phyloP scores from a whole-genome alignment of 768 basidiomycete genomes.

The Collybia nuda region DNA sequence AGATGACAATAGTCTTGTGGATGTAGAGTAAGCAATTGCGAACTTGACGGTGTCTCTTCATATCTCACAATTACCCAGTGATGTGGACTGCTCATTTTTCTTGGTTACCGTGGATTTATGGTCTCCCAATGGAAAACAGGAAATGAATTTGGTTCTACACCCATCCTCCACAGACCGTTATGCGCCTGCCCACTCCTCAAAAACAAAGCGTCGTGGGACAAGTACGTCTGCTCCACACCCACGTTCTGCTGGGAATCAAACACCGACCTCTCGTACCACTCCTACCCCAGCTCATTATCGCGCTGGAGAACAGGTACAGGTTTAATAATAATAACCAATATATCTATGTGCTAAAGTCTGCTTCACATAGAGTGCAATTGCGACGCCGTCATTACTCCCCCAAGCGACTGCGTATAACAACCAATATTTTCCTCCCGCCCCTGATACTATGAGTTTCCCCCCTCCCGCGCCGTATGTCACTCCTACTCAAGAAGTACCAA shows the following conservation, averaged over 20 bases:
- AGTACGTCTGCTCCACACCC: constrained; percentile 32
- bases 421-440: constrained; percentile 45
- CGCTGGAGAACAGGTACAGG: constrained; percentile 47
- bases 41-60: constrained; percentile 2
- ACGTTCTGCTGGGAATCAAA: constrained; percentile 42
- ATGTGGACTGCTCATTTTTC: constrained; percentile 86
- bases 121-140: constrained; percentile 78
- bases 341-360: constrained; percentile 11
- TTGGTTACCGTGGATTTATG: constrained; percentile 92
- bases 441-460: constrained; percentile 42
- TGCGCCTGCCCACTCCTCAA: constrained; percentile 47
- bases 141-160: constrained; percentile 89
- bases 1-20: constrained; percentile 65
- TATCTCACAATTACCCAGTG: constrained; percentile 40
- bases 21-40: constrained; percentile 67
- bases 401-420: constrained; percentile 38
- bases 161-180: constrained; percentile 80
- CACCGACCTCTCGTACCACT: constrained; percentile 44
- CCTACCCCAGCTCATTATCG: constrained; percentile 47
- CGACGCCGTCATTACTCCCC: constrained; percentile 38
- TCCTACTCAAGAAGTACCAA: constrained; percentile 41
- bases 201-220: constrained; percentile 41
- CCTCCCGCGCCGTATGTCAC: constrained; percentile 39
- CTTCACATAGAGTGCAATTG: neutral
- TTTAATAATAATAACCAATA: constrained; percentile 4